Base-by-base conservation (phyloP, 805 yeast species). In the Sungouiella blattae region DNA sequence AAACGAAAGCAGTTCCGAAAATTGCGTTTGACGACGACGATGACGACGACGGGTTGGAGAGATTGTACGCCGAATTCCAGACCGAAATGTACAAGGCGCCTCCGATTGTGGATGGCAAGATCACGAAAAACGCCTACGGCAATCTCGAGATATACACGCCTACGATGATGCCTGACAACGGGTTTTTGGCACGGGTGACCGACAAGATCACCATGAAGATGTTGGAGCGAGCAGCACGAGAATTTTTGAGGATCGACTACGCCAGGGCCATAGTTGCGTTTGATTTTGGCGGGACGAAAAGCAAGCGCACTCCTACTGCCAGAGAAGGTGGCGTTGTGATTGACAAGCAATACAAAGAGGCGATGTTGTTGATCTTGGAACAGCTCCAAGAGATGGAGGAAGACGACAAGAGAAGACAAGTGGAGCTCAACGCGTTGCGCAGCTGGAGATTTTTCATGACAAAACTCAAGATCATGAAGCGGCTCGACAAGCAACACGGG, bases 221-320 rank as follows among this genome's bases (percentile, higher is more conserved):
- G 37, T 77, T 84, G 0, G 77, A 74, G 25, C 69, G 68, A 31
- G 96, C 98, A 0, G 95, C 95, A 0, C 73, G 73, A 39, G 35
- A 45, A 23, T 52, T 78, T 1, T 49, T 89, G 8, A 77, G 74
- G 0, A 70, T 91, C 5, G 95, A 87, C 45, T 87, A 71, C 62
- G 97, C 95, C 0, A 80, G 78, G 31, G 98, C 97, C 0, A 89
- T 88, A 2, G 80, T 82, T 2, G 87, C 89, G 0, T 91, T 93
- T 61, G 93, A 87, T 37, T 93, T 85, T 59, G 58, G 56, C 6
- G 38, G 39, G 9, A 46, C 41, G 24, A 34, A 69, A 18, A 58
- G 61, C 28, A 55, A 67, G 28, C 50, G 63, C n/a, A 46, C 53
- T 2, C 79, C 83, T 0, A 79, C 77, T 8, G 91, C 94, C 0